Conservation (phyloP, 257 asterid genomes). For the Asclepias syriaca region DNA sequence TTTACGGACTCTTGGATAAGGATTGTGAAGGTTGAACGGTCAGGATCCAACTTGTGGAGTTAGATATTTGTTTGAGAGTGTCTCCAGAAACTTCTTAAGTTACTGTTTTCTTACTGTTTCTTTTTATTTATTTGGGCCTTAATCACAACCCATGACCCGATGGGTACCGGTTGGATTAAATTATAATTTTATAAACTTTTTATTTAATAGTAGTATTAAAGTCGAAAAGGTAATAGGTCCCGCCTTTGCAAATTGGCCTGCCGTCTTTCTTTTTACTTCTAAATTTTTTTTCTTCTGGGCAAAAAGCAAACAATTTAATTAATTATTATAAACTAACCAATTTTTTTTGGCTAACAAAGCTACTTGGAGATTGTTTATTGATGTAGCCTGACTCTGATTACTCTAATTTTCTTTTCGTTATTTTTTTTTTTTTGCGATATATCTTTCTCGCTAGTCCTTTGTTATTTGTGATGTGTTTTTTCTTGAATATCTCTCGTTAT, state of each 20-base stretch:
- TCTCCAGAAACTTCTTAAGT: slow-evolving; percentile 27
- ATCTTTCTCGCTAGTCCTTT: too few species aligned
- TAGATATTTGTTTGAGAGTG: slow-evolving; percentile 11
- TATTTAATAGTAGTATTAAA: not conserved
- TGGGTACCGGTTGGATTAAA: too few species aligned
- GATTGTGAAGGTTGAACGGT: slow-evolving; percentile 14
- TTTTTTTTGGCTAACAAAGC: too few species aligned
- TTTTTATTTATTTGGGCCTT: not conserved
- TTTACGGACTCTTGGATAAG: slow-evolving; percentile 1
- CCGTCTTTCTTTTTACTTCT: too few species aligned
- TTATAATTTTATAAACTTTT: not conserved
- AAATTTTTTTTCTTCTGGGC: not conserved
- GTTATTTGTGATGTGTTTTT: too few species aligned
- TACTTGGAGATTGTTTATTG: too few species aligned
- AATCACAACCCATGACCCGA: not conserved
- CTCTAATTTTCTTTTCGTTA: too few species aligned
- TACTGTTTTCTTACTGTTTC: not conserved
- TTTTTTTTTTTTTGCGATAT: too few species aligned
- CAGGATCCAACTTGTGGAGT: slow-evolving; percentile 5
- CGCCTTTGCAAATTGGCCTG: not conserved
- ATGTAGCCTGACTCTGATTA: too few species aligned
- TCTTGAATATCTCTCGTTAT: too few species aligned
- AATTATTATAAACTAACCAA: too few species aligned
- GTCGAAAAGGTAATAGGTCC: not conserved
- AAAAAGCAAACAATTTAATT: too few species aligned